These are phyloP conservation scores for Teratosphaeria nubilosa DNA, from an alignment of 2,329 filamentous ascomycete genomes.

Conservation along the genomic window DNA sequence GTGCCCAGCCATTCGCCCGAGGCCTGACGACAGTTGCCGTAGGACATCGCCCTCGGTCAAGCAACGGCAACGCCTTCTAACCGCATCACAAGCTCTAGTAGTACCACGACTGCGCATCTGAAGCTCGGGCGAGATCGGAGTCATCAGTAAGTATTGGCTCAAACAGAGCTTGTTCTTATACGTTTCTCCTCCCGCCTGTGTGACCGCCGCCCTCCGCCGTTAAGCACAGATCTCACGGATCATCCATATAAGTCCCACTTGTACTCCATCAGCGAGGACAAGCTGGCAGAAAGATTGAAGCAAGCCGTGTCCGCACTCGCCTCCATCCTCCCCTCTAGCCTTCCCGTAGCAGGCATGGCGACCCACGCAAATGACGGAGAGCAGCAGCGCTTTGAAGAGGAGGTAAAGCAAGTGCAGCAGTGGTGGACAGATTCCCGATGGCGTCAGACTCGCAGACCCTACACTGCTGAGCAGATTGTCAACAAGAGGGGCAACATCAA, in stretches of 20 bases:
- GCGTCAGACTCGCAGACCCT: constrained; percentile 84
- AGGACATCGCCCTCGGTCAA: not conserved
- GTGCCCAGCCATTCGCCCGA: not conserved
- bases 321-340: constrained; percentile 16
- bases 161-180: not conserved
- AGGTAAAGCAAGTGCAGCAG: constrained; percentile 78
- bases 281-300: constrained; percentile 27
- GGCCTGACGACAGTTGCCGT: not conserved
- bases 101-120: not conserved
- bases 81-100: not conserved
- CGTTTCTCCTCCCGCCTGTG: not conserved
- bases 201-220: not conserved
- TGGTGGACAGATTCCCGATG: constrained; percentile 94
- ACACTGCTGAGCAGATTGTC: constrained; percentile 94
- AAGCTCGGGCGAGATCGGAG: constrained; percentile 5
- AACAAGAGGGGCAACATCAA: constrained; percentile 86
- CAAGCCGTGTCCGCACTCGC: constrained; percentile 22
- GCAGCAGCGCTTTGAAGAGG: constrained; percentile 64
- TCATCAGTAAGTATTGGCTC: not conserved
- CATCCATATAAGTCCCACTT: not conserved
- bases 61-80: not conserved
- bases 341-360: constrained; percentile 17
- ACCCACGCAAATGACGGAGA: constrained; percentile 45
- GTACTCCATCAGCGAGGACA: constrained; percentile 4
- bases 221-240: not conserved